Base-by-base conservation (phyloP, 2,329 filamentous ascomycete genomes). In the Fusarium nodosum region DNA sequence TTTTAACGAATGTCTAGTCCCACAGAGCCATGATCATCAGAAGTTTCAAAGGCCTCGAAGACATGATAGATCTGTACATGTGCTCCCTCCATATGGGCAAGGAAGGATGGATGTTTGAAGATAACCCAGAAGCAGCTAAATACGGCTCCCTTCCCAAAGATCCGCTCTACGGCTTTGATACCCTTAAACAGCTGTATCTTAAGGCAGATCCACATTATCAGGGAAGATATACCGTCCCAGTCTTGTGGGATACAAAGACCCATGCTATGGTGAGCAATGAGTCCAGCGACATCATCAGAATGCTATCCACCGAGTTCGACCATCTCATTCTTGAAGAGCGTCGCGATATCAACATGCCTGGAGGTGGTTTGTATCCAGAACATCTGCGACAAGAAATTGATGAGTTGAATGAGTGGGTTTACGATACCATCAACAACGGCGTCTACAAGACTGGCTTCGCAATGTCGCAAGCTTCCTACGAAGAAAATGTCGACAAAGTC, bases 181-280 rank as follows among this genome's bases (percentile, higher is more conserved):
- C 90, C 70, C 82, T 94, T 5, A 87, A 88, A 42, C 83, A 94
- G 38, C 83, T 94, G 47, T 94, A 94, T 81, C 90, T 90, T 73
- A 85, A 87, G 55, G 87, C 87, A 30, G 85, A 93, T 68, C 86
- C 88, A 0, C 82, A 90, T 55, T 96, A 93, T 26, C 79, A 80
- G 1, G 91, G 91, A 1, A 85, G 91, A 10, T 92, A 91, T 75
- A 94, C 92, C 0, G 92, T 94, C 2, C 92, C 92, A 0, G 88
- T 90, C 0, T 83, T 94, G 12, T 92, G 88, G 82, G 90, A 93
- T 70, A 90, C 88, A 76, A 87, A 90, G 76, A 82, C 84, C 26
- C 86, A 89, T 50, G 87, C 84, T 18, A 92, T 95, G 69, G 93
- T 96, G 46, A 94, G 87, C 83, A 97, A 97, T 69, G 93, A 96